Percentiles rank a stretch among this genome's conserved stretches.
phyloP scores from a whole-genome alignment of 2,329 filamentous ascomycete genomes.

The Magnaporthales sp. region DNA sequence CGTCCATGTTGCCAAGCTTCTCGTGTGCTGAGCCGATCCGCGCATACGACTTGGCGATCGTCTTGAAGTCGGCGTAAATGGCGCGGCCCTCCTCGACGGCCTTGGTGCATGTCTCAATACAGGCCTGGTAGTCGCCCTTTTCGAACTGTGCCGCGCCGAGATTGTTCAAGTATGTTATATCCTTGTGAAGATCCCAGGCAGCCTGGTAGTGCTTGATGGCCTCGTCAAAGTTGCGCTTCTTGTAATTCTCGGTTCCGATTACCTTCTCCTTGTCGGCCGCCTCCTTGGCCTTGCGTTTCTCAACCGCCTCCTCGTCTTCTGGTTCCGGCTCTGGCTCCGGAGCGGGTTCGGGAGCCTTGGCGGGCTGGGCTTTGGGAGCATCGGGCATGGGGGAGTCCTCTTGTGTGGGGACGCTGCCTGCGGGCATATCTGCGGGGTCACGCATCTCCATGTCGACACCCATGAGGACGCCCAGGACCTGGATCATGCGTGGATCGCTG shows the following conservation, averaged over 20 bases:
- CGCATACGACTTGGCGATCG: slow-evolving; percentile 95
- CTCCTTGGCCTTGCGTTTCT: slow-evolving; percentile 84
- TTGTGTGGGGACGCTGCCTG: slow-evolving; percentile 23
- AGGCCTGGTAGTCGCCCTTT: slow-evolving; percentile 86
- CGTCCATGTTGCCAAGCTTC: slow-evolving; percentile 70
- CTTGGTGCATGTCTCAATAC: slow-evolving; percentile 78
- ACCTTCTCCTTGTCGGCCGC: slow-evolving; percentile 93
- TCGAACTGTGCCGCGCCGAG: slow-evolving; percentile 89
- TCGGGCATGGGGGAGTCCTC: slow-evolving; percentile 77
- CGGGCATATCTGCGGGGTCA: slow-evolving; percentile 19
- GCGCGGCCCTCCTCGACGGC: slow-evolving; percentile 85
- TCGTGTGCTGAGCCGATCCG: slow-evolving; percentile 93
- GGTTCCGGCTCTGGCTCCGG: slow-evolving; percentile 58
- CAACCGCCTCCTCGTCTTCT: slow-evolving; percentile 73
- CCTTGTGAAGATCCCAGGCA: slow-evolving; percentile 90
- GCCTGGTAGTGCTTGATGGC: slow-evolving; percentile 92
- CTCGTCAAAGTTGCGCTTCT: slow-evolving; percentile 94
- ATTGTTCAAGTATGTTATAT: slow-evolving; percentile 97
- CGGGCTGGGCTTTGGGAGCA: slow-evolving; percentile 46
- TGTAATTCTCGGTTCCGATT: slow-evolving; percentile 89
- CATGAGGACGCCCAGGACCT: slow-evolving; percentile 87
- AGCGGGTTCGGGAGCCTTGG: slow-evolving; percentile 37
- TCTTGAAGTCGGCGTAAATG: slow-evolving; percentile 93
- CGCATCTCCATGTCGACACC: slow-evolving; percentile 81
- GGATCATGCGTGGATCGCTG: slow-evolving; percentile 82